Percentiles rank a stretch among this genome's conserved stretches.
Evolutionary conservation across 2,329 filamentous ascomycete species (phyloP).

Genomic region (Penicillium sp.): DNA sequence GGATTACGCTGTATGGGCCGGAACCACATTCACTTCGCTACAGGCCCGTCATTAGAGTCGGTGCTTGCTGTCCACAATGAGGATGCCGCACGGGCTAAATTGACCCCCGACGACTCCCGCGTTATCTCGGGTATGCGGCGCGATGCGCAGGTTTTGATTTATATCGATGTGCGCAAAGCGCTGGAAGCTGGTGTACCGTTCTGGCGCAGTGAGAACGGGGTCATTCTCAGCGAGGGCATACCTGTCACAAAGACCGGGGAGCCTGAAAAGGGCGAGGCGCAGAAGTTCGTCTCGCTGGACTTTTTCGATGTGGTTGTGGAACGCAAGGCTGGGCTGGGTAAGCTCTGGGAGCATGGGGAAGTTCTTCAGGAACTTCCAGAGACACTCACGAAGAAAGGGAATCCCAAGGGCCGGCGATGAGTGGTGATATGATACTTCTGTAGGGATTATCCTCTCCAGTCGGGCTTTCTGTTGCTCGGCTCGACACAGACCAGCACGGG

Average conservation of each 20-base stretch:
- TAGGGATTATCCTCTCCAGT: background rate
- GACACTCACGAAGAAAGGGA: slow-evolving; percentile 40
- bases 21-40: slow-evolving; percentile 87
- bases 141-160: slow-evolving; percentile 74
- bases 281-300: slow-evolving; percentile 60
- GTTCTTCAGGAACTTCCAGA: slow-evolving; percentile 50
- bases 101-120: slow-evolving; percentile 21
- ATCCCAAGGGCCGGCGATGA: slow-evolving; percentile 29
- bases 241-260: slow-evolving; percentile 35
- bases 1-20: slow-evolving; percentile 78
- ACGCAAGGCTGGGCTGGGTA: slow-evolving; percentile 67
- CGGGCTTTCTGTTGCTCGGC: background rate
- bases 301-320: slow-evolving; percentile 74
- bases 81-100: slow-evolving; percentile 16
- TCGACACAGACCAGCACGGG: background rate
- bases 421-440: background rate
- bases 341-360: slow-evolving; percentile 63
- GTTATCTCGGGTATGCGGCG: slow-evolving; percentile 79
- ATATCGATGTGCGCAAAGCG: slow-evolving; percentile 68
- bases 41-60: slow-evolving; percentile 58
- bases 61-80: slow-evolving; percentile 28
- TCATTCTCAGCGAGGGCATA: slow-evolving; percentile 60
- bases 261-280: slow-evolving; percentile 46
- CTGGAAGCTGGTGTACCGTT: slow-evolving; percentile 64
- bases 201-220: slow-evolving; percentile 76